phyloP scores from a whole-genome alignment of 768 basidiomycete genomes.

The Pisolithus marmoratus region DNA sequence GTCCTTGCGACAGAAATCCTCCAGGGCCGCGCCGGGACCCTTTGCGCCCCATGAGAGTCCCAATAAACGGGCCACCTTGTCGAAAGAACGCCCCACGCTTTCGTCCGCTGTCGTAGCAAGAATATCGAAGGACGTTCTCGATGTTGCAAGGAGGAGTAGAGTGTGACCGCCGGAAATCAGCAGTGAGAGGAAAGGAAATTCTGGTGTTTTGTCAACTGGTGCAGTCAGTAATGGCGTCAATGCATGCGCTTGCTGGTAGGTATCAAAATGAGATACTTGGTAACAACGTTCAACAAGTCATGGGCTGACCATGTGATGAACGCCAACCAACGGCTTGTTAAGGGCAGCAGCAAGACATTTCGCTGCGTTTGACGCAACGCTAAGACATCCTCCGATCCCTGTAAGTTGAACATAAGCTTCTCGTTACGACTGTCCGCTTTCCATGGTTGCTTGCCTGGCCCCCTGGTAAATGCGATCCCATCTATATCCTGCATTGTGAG shows the following conservation, averaged over 20 bases:
- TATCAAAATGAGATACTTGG: slow-evolving; percentile 2
- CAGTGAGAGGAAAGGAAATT: slow-evolving; percentile 84
- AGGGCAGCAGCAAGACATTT: slow-evolving; percentile 76
- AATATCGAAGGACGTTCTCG: slow-evolving; percentile 52
- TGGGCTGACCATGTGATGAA: slow-evolving; percentile 85
- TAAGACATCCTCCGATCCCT: slow-evolving; percentile 80
- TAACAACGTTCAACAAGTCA: not conserved
- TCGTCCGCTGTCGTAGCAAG: slow-evolving; percentile 73
- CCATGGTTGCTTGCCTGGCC: slow-evolving; percentile 51
- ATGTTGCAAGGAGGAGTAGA: slow-evolving; percentile 69
- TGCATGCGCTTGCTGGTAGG: slow-evolving; percentile 83
- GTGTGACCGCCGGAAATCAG: slow-evolving; percentile 96
- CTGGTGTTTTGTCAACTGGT: slow-evolving; percentile 35
- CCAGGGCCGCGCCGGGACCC: slow-evolving; percentile 79
- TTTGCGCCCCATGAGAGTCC: slow-evolving; percentile 54
- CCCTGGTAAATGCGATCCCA: slow-evolving; percentile 88
- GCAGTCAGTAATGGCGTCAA: slow-evolving; percentile 72
- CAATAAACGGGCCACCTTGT: slow-evolving; percentile 75
- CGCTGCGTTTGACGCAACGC: slow-evolving; percentile 76
- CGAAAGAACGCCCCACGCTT: slow-evolving; percentile 74
- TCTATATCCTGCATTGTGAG: slow-evolving; percentile 61
- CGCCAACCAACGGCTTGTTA: slow-evolving; percentile 77
- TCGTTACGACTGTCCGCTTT: slow-evolving; percentile 3
- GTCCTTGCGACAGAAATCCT: slow-evolving; percentile 50
- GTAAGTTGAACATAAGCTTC: not conserved